These are phyloP conservation scores for Tylopilus subfusipes DNA, from an alignment of 768 basidiomycete genomes.

Conservation along the genomic window DNA sequence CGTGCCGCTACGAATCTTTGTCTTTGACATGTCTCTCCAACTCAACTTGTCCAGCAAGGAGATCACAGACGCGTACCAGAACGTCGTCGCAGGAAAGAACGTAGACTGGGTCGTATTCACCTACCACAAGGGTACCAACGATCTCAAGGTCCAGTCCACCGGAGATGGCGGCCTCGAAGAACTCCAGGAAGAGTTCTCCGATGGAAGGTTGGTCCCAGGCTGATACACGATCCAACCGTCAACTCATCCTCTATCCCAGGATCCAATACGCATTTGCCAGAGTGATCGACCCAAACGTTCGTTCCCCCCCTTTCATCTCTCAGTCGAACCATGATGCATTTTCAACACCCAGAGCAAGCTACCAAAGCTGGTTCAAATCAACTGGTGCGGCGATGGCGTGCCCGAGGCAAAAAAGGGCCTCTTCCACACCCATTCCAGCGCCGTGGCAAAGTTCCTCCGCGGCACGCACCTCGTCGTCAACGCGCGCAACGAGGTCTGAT, in stretches of 20 bases:
- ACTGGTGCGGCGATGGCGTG: constrained; percentile 97
- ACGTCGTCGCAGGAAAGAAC: constrained; percentile 60
- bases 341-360: constrained; percentile 58
- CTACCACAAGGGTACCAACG: constrained; percentile 77
- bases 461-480: constrained; percentile 84
- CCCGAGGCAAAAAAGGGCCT: constrained; percentile 90
- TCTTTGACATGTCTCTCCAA: constrained; percentile 76
- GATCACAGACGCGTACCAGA: constrained; percentile 69
- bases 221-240: neutral
- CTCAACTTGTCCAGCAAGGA: constrained; percentile 75
- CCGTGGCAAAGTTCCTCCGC: constrained; percentile 76
- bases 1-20: too few relatives aligned
- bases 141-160: constrained; percentile 81
- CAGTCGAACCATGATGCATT: neutral
- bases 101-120: constrained; percentile 81
- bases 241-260: constrained; percentile 38
- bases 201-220: constrained; percentile 64
- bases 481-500: constrained; percentile 77
- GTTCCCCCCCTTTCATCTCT: constrained; percentile 18
- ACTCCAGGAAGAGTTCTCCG: constrained; percentile 91
- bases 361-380: constrained; percentile 91
- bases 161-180: constrained; percentile 90
- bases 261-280: constrained; percentile 92
- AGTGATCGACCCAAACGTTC: constrained; percentile 81
- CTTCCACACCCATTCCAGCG: constrained; percentile 81